Evolutionary conservation across 1,139 yeast species (phyloP), one percentile per base, ranked within the genome.

Genomic region (Kodamaea ohmeri): DNA sequence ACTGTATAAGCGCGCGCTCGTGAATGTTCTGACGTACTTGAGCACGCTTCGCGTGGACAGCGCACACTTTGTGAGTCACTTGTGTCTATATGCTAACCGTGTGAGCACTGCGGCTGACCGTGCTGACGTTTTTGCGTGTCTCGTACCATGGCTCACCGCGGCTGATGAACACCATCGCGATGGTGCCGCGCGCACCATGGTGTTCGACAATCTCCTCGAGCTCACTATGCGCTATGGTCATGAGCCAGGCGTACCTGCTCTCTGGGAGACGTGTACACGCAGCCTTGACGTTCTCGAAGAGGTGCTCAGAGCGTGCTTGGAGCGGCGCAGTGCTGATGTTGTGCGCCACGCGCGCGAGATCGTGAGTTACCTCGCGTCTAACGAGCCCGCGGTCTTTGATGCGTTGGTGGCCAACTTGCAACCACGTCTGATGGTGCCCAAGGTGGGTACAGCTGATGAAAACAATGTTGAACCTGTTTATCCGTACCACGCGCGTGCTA

Each of bases 61-160:
- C 76, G 73, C 46, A 67, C 67, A 31, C 39, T 70, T 85, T 46
- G 79, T 87, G 40, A 84, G 94, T 25, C 86, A 83, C 54, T 65
- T 88, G 54, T 80, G 92, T 0, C 74, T 76, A 67, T 77, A 78
- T 46, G 85, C 86, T 51, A 80, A 79, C 47, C 61, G 73, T 15
- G 94, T 85, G 4, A 21, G 19, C 19, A 31, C 25, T 3, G 22
- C 14, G 7, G 76, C 73, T 32, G 50, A 41, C 56, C 76, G 57
- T 1, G 74, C 94, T 51, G 97, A 89, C 56, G 73, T 92, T 12
- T 63, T 90, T 40, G 80, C 94, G 0, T 81, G 90, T 21, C 61
- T 92, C 40, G 67, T 87, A 9, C 97, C 98, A 0, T 92, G 97
- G 97, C 78, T 90, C 11, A 94, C 85, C 53, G 77, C 82, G 3